Evolutionary conservation across 2,329 filamentous ascomycete genomes (phyloP), one percentile per base, ranked within the genome.

Genomic region (Botrytis sinoallii): DNA sequence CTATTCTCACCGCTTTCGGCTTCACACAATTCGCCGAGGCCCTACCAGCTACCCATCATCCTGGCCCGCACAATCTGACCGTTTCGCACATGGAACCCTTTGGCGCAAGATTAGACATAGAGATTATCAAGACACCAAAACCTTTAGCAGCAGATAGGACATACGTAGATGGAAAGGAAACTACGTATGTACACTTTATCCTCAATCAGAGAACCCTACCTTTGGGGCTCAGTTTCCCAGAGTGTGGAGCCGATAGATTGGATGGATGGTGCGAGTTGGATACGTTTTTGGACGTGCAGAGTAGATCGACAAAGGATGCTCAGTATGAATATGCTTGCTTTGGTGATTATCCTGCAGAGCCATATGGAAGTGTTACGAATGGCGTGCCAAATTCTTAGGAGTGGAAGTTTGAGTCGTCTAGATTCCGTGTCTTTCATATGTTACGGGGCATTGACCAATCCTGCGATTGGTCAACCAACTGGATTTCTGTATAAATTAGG

Each of bases 221-320:
- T 1, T 83, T 94, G 0, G 90, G 91, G 10, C 82, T 82, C 74
- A 93, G 90, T 78, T 90, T 93, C 75, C 82, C 87, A 1, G 87
- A 89, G 74, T 94, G 92, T 77, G 91, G 88, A 57, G 82, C 77
- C 1, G 80, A 85, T 18, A 83, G 92, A 7, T 87, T 90, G 61
- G 92, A 94, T 81, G 92, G 92, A 0, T 94, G 92, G 92, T 94
- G 92, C 80, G 91, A 94, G 79, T 81, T 94, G 67, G 85, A 86
- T 4, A 90, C 90, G 0, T 94, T 94, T 78, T 79, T 94, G 61
- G 81, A 87, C 75, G 84, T 90, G 8, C 89, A 92, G 82, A 85
- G 89, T 74, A 83, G 83, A 75, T 90, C 90, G 85, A 81, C 88
- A 52, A 85, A 83, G 29, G 82, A 85, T 75, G 90, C 91, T 5